A percentile compares a stretch with the other conserved stretches of the same genome.
Evolutionary conservation across 2,329 filamentous ascomycete species (phyloP).

Genomic region (Xylaria sp.): DNA sequence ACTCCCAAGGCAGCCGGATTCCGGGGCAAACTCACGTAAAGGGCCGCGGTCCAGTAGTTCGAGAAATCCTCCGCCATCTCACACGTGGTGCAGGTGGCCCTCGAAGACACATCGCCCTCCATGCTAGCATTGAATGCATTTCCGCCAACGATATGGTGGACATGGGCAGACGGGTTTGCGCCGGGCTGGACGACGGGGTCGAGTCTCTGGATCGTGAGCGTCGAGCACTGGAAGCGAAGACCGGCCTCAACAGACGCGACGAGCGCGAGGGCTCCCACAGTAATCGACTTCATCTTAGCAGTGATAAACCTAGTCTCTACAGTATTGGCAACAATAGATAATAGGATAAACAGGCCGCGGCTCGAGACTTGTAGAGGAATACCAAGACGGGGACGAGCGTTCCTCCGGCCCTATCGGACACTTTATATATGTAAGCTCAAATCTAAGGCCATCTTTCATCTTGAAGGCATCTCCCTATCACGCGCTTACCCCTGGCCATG

Average conservation of each 20-base stretch:
- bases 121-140: conserved; percentile 40
- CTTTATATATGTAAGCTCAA: conserved; percentile 26
- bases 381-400: conserved; percentile 7
- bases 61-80: conserved; percentile 44
- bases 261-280: conserved; percentile 33
- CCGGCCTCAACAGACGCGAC: conserved; percentile 36
- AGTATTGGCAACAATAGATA: conserved; percentile 1
- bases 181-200: conserved; percentile 39
- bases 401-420: conserved; percentile 4
- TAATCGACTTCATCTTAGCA: conserved; percentile 38
- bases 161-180: conserved; percentile 33
- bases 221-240: conserved; percentile 39
- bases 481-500: not conserved
- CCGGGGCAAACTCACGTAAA: conserved; percentile 12
- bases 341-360: not conserved
- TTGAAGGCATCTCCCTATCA: not conserved
- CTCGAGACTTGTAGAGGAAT: conserved; percentile 16
- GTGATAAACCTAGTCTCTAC: conserved; percentile 11
- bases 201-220: conserved; percentile 37
- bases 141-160: conserved; percentile 40
- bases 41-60: conserved; percentile 43
- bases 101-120: conserved; percentile 27
- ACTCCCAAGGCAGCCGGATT: not conserved
- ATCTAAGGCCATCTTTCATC: conserved; percentile 2
- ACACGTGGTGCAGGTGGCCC: conserved; percentile 45